Base-by-base conservation (phyloP, 2,329 filamentous ascomycete species). In the Talaromyces sp. region DNA sequence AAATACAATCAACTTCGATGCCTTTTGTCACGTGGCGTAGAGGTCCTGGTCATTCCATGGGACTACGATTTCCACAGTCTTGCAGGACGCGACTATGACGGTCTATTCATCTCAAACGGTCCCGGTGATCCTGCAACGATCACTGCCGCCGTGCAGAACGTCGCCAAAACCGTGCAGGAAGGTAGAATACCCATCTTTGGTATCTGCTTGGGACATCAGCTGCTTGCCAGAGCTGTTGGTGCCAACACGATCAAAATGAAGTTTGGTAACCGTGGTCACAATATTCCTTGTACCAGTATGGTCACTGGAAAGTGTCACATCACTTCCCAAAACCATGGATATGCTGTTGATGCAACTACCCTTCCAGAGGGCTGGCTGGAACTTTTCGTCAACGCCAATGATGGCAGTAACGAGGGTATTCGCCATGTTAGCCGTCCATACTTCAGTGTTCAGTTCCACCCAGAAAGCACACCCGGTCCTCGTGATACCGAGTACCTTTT, bases 371-470 rank as follows among this genome's bases (percentile, higher is more conserved):
- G 86, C 61, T 99, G 94, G 94, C 84, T 88, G 66, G 94, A 97
- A 77, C 84, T 97, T 9, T 99, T 97, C 65, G 89, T 97, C 69
- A 99, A 99, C 70, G 93, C 94, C 75, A 99, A 99, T 74, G 94
- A 99, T 67, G 89, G 90, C 66, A 97, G 90, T 77, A 99, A 99
- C 75, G 94, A 99, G 79, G 94, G 94, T 77, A 97, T 99, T 70
- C 88, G 92, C 75, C 91, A 97, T 73, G 78, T 83, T 51, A 84
- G 80, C 73, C 89, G 87, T 69, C 94, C 94, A 53, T 95, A 93
- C 78, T 99, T 99, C 81, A 97, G 91, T 80, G 94, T 97, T n/a
- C 94, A 99, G 73, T 99, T 99, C 78, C 94, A 99, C 71, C 94
- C 94, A 0, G 94, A 99, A 76, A 96, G 92, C 79, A 95, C 91